These are phyloP conservation scores for Colletotrichum lupini DNA, from an alignment of 2,329 filamentous ascomycete genomes.

Conservation along the genomic window DNA sequence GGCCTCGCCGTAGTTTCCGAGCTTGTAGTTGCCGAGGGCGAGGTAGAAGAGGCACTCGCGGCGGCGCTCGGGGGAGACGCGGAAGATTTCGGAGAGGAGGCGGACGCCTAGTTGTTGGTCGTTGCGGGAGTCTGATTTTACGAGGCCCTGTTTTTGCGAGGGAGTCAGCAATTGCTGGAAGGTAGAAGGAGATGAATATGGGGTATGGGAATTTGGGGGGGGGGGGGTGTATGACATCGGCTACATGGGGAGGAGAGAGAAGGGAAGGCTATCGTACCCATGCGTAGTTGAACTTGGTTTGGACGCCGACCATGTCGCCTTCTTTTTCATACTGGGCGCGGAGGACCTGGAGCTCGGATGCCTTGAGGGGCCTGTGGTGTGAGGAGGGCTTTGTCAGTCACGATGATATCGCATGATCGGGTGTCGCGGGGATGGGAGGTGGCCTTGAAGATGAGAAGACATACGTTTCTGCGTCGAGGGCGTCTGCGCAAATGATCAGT, in stretches of 20 bases:
- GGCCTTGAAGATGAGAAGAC: conserved; percentile 39
- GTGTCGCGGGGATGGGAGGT: not conserved
- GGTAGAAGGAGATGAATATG: no score
- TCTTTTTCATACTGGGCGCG: conserved; percentile 97
- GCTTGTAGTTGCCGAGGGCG: conserved; percentile 96
- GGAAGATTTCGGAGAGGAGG: conserved; percentile 96
- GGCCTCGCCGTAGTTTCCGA: conserved; percentile 96
- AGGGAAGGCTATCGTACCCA: conserved; percentile 73
- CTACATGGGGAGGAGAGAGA: not conserved
- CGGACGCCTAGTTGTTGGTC: conserved; percentile 96
- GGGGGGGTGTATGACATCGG: not conserved
- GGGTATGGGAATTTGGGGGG: no score
- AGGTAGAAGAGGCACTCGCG: conserved; percentile 99
- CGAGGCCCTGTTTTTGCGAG: conserved; percentile 75
- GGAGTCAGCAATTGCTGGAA: no score
- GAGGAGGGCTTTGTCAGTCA: conserved; percentile 14
- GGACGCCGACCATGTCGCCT: conserved; percentile 94
- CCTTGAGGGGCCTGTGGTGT: conserved; percentile 80
- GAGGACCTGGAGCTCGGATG: conserved; percentile 91
- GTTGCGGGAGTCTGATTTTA: conserved; percentile 85
- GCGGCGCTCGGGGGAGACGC: conserved; percentile 88
- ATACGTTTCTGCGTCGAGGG: conserved; percentile 95
- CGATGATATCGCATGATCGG: not conserved
- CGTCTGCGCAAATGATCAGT: conserved; percentile 70
- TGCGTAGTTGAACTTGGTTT: conserved; percentile 99